phyloP scores from a whole-genome alignment of 2,329 filamentous ascomycete genomes.

The Talaromyces piceae region DNA sequence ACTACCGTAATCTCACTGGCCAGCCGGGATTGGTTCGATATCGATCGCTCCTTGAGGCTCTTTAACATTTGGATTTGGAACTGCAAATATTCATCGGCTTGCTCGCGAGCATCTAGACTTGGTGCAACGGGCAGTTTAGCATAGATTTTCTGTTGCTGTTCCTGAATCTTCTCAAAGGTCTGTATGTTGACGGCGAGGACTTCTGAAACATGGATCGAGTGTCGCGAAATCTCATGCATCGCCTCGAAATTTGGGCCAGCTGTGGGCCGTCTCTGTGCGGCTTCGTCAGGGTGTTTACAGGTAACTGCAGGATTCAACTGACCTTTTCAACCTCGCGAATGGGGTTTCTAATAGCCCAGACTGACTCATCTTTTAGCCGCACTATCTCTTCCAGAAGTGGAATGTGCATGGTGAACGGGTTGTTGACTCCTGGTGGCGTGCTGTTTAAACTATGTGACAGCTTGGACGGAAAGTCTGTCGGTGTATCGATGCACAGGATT shows the following conservation, averaged over 20 bases:
- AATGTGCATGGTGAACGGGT: conserved; percentile 10
- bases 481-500: conserved; percentile 8
- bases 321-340: conserved; percentile 10
- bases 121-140: background rate
- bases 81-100: conserved; percentile 5
- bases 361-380: conserved; percentile 7
- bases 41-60: conserved; percentile 10
- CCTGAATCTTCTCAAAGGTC: conserved; percentile 8
- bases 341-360: conserved; percentile 9
- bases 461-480: background rate
- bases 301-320: background rate
- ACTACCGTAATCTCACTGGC: conserved; percentile 9
- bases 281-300: background rate
- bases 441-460: background rate
- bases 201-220: conserved; percentile 10
- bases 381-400: conserved; percentile 9
- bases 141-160: conserved; percentile 6
- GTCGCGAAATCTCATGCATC: conserved; percentile 10
- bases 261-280: conserved; percentile 3
- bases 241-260: conserved; percentile 7
- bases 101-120: conserved; percentile 4
- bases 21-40: conserved; percentile 9
- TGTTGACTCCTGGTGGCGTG: background rate
- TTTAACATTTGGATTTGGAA: conserved; percentile 11
- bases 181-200: conserved; percentile 8